Evolutionary conservation across 805 yeast genomes (phyloP).

Genomic region (Wickerhamia fluorescens): DNA sequence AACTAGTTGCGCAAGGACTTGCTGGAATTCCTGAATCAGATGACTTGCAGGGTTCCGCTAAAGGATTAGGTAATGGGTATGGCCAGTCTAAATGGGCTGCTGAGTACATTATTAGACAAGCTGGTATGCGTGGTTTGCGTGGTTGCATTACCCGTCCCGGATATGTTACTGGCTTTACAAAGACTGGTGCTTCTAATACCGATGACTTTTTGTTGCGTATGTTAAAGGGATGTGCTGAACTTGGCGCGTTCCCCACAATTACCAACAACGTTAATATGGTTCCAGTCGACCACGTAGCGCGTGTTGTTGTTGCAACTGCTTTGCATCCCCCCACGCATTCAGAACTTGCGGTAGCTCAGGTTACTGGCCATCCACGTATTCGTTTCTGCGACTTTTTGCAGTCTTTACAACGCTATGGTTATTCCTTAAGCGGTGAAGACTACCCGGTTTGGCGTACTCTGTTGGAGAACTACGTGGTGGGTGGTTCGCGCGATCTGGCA

Average conservation of each 20-base stretch:
- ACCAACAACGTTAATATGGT: constrained; percentile 88
- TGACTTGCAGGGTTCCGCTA: constrained; percentile 71
- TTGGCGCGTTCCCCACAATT: constrained; percentile 82
- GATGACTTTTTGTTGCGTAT: constrained; percentile 93
- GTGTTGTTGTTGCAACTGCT: constrained; percentile 78
- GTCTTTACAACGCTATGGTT: constrained; percentile 64
- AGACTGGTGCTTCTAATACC: constrained; percentile 85
- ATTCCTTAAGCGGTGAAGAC: constrained; percentile 50
- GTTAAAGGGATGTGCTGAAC: constrained; percentile 89
- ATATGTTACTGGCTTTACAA: constrained; percentile 81
- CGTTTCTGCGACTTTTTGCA: constrained; percentile 69
- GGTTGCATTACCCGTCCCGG: constrained; percentile 96
- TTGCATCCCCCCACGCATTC: constrained; percentile 59
- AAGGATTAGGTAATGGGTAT: constrained; percentile 84
- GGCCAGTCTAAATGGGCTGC: constrained; percentile 99
- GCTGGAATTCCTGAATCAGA: constrained; percentile 79
- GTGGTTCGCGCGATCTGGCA: constrained; percentile 69
- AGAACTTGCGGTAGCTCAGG: constrained; percentile 74
- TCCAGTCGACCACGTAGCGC: constrained; percentile 97
- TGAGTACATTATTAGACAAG: constrained; percentile 79
- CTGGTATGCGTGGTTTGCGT: constrained; percentile 79
- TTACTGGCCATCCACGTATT: constrained; percentile 95
- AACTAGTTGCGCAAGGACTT: constrained; percentile 53
- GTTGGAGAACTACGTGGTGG: constrained; percentile 68
- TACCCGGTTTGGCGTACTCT: constrained; percentile 75